A percentile compares a stretch with the other conserved stretches of the same genome.
Evolutionary conservation across 371 early-diverging fungal genomes (phyloP).

Genomic region (Mortierella sp.): DNA sequence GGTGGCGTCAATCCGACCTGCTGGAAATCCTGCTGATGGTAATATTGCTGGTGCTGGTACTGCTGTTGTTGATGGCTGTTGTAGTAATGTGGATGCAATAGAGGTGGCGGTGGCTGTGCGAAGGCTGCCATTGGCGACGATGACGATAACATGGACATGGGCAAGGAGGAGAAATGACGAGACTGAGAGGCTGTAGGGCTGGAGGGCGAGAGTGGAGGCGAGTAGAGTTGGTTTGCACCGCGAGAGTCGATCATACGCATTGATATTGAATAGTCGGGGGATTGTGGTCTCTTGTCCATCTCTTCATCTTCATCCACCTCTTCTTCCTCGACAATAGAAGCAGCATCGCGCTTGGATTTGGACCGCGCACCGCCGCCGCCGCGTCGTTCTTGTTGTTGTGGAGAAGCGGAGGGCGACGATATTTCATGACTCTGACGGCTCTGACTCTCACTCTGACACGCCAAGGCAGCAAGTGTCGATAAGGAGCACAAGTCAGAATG

Average conservation of each 20-base stretch:
- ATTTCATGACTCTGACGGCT: background rate
- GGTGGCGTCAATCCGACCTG: background rate
- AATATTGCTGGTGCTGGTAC: background rate
- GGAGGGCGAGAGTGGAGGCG: conserved; percentile 39
- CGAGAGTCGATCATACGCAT: background rate
- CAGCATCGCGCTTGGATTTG: background rate
- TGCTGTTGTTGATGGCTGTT: conserved; percentile 12
- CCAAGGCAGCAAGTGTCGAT: conserved; percentile 31
- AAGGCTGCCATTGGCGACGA: conserved; percentile 3
- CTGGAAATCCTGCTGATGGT: background rate
- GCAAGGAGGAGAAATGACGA: background rate
- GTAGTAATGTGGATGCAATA: background rate
- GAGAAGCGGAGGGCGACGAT: background rate
- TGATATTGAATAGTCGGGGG: background rate
- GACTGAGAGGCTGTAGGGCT: conserved; percentile 34
- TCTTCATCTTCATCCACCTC: background rate
- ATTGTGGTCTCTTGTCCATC: background rate
- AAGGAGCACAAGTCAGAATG: conserved; percentile 7
- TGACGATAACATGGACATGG: background rate
- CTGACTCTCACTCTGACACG: conserved; percentile 11
- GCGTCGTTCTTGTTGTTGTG: background rate
- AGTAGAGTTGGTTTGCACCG: conserved; percentile 15
- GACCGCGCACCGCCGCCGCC: background rate
- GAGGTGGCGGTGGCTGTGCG: background rate
- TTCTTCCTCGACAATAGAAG: background rate